Base-by-base conservation (phyloP, 257 asterid genomes). In the Linderniella brevidens region DNA sequence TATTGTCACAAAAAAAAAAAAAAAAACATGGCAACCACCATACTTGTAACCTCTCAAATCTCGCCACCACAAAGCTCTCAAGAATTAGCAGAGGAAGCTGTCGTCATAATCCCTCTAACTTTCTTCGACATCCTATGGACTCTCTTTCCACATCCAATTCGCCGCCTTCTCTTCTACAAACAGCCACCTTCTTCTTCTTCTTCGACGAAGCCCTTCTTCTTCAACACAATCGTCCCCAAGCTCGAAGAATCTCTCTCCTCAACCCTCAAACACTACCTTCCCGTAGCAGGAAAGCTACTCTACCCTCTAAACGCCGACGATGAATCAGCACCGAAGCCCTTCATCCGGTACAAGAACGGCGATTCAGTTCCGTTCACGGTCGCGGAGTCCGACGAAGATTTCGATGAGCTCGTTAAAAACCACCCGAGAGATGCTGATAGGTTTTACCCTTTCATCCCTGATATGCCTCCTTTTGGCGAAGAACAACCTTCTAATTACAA, bases 181-280 rank as follows among this genome's bases (percentile, higher is more conserved):
- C 19, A 50, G 48, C 55, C 39, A n/a, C 57, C 80, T 11, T 59
- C 14, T 17, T 0, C 58, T 19, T 13, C 51, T 29, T 25, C 32
- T 25, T 25, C 32, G 4, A n/a, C n/a, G n/a, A n/a, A n/a, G n/a
- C n/a, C n/a, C n/a, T n/a, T n/a, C n/a, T 76, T 75, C 63, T 5
- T 52, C 10, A 57, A 63, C 13, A 48, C 64, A 17, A n/a, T 56
- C 16, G 20, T 20, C 9, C 38, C 54, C 9, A 37, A 29, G 25
- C 54, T 48, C 25, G 37, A 37, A 19, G 14, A 57, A 1, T 80
- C 81, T 0, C 75, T 77, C 54, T 69, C 81, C 41, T 49, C 64
- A 39, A 19, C 84, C 39, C 81, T 80, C 50, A 68, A 53, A 16
- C 70, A 74, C 63, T 71, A 57, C 59, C 43, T 63, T 9, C 77